A percentile compares a stretch with the other conserved stretches of the same genome.
Evolutionary conservation across 805 yeast species (phyloP).

Genomic region (Sporopachydermia quercuum): DNA sequence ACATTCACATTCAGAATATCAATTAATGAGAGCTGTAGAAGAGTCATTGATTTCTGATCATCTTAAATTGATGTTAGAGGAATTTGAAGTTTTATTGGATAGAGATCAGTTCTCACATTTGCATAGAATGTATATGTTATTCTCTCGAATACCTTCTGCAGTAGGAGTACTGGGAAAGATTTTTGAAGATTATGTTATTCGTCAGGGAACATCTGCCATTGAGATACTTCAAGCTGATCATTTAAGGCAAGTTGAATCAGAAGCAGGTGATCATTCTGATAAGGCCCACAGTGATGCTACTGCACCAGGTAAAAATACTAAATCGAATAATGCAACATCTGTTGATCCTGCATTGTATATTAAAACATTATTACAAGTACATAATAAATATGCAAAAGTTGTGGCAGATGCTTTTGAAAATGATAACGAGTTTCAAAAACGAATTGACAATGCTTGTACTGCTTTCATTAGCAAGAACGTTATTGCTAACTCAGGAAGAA

Average conservation of each 20-base stretch:
- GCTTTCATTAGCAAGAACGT: constrained; percentile 69
- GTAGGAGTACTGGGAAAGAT: constrained; percentile 62
- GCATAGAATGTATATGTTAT: constrained; percentile 57
- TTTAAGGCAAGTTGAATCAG: constrained; percentile 17
- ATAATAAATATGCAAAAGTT: constrained; percentile 49
- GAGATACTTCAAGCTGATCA: constrained; percentile 33
- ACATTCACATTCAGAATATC: constrained; percentile 73
- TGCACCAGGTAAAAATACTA: constrained; percentile 3
- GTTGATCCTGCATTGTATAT: constrained; percentile 71
- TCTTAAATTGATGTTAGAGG: constrained; percentile 59
- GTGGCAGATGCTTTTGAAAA: constrained; percentile 54
- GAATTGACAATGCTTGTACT: constrained; percentile 81
- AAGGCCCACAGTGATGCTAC: constrained; percentile 6
- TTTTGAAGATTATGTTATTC: constrained; percentile 59
- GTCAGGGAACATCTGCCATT: constrained; percentile 45
- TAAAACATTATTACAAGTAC: constrained; percentile 57
- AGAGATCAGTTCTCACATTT: constrained; percentile 60
- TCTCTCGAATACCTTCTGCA: constrained; percentile 67
- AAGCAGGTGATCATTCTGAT: constrained; percentile 5
- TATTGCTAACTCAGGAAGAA: constrained; percentile 41
- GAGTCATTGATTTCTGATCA: constrained; percentile 66
- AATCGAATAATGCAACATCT: constrained; percentile 9
- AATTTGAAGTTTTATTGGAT: constrained; percentile 61
- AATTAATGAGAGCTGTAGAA: constrained; percentile 63
- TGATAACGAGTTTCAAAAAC: constrained; percentile 67